Percentiles rank a stretch among this genome's conserved stretches.
Evolutionary conservation across 1,284 basidiomycete species (phyloP).

Genomic region (Mycena citricolor): DNA sequence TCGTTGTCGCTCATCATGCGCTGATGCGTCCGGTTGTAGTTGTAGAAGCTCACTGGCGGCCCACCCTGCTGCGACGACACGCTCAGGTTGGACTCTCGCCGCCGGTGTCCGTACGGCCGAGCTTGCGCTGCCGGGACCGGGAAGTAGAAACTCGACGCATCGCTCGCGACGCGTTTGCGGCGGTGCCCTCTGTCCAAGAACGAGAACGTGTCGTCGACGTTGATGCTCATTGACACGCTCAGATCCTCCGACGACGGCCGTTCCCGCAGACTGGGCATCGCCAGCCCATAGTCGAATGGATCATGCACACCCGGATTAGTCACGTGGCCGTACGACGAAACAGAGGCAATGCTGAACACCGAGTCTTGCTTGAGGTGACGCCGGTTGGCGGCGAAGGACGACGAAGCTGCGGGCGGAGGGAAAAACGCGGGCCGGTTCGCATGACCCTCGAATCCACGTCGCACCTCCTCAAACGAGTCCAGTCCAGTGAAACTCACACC

Average conservation of each 20-base stretch:
- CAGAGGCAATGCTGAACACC: constrained; percentile 73
- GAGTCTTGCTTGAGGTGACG: constrained; percentile 58
- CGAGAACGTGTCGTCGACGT: constrained; percentile 72
- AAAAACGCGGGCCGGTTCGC: constrained; percentile 65
- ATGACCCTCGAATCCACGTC: constrained; percentile 71
- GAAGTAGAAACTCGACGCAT: constrained; percentile 77
- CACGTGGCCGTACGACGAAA: constrained; percentile 77
- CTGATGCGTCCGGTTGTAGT: constrained; percentile 60
- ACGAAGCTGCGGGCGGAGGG: constrained; percentile 43
- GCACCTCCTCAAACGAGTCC: constrained; percentile 71
- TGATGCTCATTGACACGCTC: constrained; percentile 51
- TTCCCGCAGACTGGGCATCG: constrained; percentile 44
- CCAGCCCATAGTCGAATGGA: constrained; percentile 68
- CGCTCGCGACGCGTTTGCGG: constrained; percentile 66
- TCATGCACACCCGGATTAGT: constrained; percentile 63
- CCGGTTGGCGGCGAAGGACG: constrained; percentile 25
- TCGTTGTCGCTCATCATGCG: constrained; percentile 44
- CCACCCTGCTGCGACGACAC: constrained; percentile 40
- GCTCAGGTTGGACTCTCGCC: constrained; percentile 44
- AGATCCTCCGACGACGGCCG: constrained; percentile 58
- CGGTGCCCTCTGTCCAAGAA: constrained; percentile 50
- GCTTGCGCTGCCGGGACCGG: constrained; percentile 33
- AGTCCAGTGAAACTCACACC: constrained; percentile 66
- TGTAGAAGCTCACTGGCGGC: constrained; percentile 73
- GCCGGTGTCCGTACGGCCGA: constrained; percentile 45